Percentiles rank a stretch among this genome's conserved stretches.
phyloP scores from a whole-genome alignment of 148 eudicot species.

The Cornus controversa region DNA sequence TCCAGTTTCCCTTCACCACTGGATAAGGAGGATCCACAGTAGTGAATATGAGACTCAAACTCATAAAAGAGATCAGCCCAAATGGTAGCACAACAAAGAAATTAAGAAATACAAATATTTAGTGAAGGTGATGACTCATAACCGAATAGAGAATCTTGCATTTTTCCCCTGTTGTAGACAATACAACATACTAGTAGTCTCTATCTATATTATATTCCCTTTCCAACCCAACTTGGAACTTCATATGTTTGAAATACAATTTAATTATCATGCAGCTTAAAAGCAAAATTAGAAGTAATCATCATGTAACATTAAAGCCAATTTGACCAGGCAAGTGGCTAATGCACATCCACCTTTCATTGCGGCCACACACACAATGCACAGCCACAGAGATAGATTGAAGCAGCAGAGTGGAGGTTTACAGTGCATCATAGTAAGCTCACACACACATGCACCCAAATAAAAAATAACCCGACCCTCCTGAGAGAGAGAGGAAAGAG shows the following conservation, averaged over 20 bases:
- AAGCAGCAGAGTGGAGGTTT: too few relatives aligned
- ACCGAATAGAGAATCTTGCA: not conserved
- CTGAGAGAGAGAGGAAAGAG: not conserved
- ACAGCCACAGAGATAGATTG: too few relatives aligned
- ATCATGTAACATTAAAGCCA: not conserved
- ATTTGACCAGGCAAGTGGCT: not conserved
- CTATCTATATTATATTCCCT: not conserved
- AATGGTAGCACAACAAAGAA: not conserved
- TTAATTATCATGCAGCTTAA: not conserved
- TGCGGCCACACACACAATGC: too few relatives aligned
- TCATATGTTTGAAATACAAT: not conserved
- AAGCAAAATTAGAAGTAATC: not conserved
- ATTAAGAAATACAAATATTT: not conserved
- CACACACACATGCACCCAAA: too few relatives aligned
- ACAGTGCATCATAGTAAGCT: too few relatives aligned
- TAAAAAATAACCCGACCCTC: not conserved
- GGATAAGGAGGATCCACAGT: conserved; percentile 17
- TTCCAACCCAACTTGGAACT: not conserved
- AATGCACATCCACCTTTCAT: not conserved
- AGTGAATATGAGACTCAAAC: not conserved
- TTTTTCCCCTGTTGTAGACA: not conserved
- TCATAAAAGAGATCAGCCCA: not conserved
- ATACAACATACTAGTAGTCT: too few relatives aligned
- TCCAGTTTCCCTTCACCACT: conserved; percentile 97
- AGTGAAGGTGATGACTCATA: not conserved